Evolutionary conservation across 108 stramenopile genomes (phyloP), one percentile per base, ranked within the genome.

Genomic region (Conticribra weissflogii): DNA sequence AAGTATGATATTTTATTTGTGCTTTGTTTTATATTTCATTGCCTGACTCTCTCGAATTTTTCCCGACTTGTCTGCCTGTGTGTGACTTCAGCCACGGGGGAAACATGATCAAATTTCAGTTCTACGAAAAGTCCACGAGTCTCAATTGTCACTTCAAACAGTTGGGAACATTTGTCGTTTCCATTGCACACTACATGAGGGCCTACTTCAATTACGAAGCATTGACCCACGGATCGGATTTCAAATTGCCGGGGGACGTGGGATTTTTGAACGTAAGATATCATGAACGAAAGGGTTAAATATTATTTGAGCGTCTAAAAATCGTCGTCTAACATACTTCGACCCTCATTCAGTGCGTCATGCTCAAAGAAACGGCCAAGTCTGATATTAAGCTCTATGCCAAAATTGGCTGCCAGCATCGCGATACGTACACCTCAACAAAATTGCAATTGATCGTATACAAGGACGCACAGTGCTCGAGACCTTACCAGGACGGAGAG

Each of bases 101-200:
- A 0, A 86, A 94, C 75, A 91, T 94, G 89, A 95, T 95, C 73
- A 90, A 95, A 72, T 95, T 87, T 79, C 78, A 90, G 66, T 63
- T 92, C 44, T 92, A 82, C 62, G 82, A 90, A 53, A 86, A 86
- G n/a, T 74, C 71, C 16, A 74, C 66, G 21, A 79, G 77, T 19
- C 81, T 85, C 51, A 90, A 91, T 53, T 95, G 93, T 61, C 93
- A 87, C 63, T 86, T 89, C 65, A 78, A 83, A 24, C 79, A 89
- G 53, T 71, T 95, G 32, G 87, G 90, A 31, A 89, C 89, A n/a
- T 95, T 90, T 54, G 91, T 95, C 0, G 90, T 95, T 15, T 86
- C 84, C 30, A 90, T 95, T 85, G 90, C 93, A 45, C 93, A 95
- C 56, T 95, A 86, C 64, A 95, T 95, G 93, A 68, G 93, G 22